Base-by-base conservation (phyloP, 2,329 filamentous ascomycete genomes). In the Ophiostoma sp. region DNA sequence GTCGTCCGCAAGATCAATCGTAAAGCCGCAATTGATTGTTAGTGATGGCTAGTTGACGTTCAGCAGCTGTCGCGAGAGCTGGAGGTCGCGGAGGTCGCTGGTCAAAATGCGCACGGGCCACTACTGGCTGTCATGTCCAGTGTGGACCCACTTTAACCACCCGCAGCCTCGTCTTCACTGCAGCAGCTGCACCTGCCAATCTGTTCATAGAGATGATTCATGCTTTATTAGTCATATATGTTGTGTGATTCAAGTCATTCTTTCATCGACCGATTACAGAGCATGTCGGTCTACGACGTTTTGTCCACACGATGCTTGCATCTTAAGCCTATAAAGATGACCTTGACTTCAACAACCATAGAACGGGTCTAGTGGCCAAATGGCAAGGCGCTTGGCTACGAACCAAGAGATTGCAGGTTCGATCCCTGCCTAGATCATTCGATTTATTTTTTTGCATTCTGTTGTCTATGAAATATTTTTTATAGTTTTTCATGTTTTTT, bases 351-450 rank as follows among this genome's bases (percentile, higher is more conserved):
- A 57, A 57, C 52, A 57, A 27, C 8, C 52, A 20, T 33, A 33
- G 27, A 62, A 62, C 57, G 13, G 73, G 73, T 74, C 72, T 71
- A 74, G 73, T 77, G 75, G 76, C 74, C 74, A 74, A 76, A 76
- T 78, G 77, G 74, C 77, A 78, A 78, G 76, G 77, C 77, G 76
- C 76, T 76, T 78, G 77, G 77, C 76, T 78, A 78, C 77, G 77
- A 78, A 78, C 77, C 77, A 78, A 76, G 76, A 77, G 76, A 77
- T 77, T 77, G 76, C 76, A 77, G 77, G 77, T 78, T 78, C 77
- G 76, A 78, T 75, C 76, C 77, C 77, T 78, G 77, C 76, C 73
- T 74, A 71, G 73, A 74, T 74, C 75, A 67, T 35, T 68, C 52
- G 27, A 62, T 62, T 57, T 35, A 3, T 62, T 62, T 62, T 62